A percentile compares a stretch with the other conserved stretches of the same genome.
Evolutionary conservation across 495 filamentous ascomycete genomes (phyloP).

Genomic region (Penicillium antarcticum): DNA sequence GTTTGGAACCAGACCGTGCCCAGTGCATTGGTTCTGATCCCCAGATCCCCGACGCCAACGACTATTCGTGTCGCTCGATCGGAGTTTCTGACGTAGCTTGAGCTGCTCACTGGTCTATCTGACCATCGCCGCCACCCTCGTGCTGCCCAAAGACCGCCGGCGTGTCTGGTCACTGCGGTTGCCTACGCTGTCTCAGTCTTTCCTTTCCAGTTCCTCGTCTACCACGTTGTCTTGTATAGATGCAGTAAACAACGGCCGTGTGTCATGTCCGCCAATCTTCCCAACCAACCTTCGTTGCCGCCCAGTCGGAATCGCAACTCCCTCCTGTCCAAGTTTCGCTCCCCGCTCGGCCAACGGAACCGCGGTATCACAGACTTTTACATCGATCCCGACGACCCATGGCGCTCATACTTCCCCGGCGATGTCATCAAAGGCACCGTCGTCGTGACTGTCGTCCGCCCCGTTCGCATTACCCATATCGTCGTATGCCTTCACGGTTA

Average conservation of each 20-base stretch:
- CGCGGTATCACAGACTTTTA: constrained; percentile 81
- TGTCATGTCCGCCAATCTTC: constrained; percentile 48
- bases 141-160: not conserved
- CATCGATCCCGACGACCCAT: constrained; percentile 72
- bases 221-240: constrained; percentile 33
- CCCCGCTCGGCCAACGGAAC: constrained; percentile 60
- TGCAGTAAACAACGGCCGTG: constrained; percentile 32
- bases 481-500: constrained; percentile 83
- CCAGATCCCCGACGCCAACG: constrained; percentile 4
- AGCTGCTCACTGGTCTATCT: constrained; percentile 1
- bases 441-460: constrained; percentile 73
- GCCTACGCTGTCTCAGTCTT: constrained; percentile 2
- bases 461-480: constrained; percentile 85
- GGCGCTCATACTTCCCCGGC: constrained; percentile 75
- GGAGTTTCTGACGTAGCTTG: constrained; percentile 9
- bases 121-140: constrained; percentile 5
- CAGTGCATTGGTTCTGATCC: constrained; percentile 2
- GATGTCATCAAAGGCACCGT: constrained; percentile 71
- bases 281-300: constrained; percentile 35
- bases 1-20: constrained; percentile 19
- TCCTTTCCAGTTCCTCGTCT: constrained; percentile 8
- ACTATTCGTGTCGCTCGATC: constrained; percentile 14
- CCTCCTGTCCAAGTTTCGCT: constrained; percentile 56
- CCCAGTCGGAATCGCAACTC: constrained; percentile 47
- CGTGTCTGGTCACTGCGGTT: not conserved